These are phyloP conservation scores for Zizania latifolia DNA, from an alignment of 176 grass and related monocot genomes.

Conservation along the genomic window DNA sequence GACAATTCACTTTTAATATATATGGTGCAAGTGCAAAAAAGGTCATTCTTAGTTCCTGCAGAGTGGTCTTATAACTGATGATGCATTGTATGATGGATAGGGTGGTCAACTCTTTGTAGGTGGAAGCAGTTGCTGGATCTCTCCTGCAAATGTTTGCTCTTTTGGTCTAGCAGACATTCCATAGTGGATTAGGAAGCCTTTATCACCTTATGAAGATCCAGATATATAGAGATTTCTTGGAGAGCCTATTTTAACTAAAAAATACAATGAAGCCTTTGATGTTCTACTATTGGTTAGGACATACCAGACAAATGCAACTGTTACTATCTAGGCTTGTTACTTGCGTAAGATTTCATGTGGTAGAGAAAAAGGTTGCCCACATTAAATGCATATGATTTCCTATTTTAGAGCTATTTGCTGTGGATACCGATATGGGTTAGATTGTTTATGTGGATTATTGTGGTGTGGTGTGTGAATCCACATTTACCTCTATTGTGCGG, in stretches of 20 bases:
- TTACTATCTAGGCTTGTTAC: constrained; percentile 8
- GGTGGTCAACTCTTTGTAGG: background rate
- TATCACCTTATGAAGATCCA: too few species aligned
- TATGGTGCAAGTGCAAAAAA: background rate
- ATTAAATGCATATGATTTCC: too few species aligned
- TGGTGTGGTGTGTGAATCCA: too few species aligned
- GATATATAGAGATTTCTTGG: too few species aligned
- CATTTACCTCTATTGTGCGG: too few species aligned
- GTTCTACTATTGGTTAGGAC: constrained; percentile 27
- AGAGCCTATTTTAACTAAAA: too few species aligned
- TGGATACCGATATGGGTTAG: too few species aligned
- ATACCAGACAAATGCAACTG: constrained; percentile 29
- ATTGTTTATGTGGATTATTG: too few species aligned
- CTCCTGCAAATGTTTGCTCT: background rate
- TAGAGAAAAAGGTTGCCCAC: constrained; percentile 37
- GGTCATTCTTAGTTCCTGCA: constrained; percentile 6
- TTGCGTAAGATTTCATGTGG: constrained; percentile 57
- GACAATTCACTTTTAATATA: background rate
- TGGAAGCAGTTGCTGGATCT: background rate
- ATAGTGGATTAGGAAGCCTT: too few species aligned
- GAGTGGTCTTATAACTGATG: constrained; percentile 24
- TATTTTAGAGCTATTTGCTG: too few species aligned
- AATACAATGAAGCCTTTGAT: constrained; percentile 9
- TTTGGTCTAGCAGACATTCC: constrained; percentile 37
- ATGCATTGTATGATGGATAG: background rate